Conservation (phyloP, 2,329 filamentous ascomycete genomes). For the Aureobasidium zeae region DNA sequence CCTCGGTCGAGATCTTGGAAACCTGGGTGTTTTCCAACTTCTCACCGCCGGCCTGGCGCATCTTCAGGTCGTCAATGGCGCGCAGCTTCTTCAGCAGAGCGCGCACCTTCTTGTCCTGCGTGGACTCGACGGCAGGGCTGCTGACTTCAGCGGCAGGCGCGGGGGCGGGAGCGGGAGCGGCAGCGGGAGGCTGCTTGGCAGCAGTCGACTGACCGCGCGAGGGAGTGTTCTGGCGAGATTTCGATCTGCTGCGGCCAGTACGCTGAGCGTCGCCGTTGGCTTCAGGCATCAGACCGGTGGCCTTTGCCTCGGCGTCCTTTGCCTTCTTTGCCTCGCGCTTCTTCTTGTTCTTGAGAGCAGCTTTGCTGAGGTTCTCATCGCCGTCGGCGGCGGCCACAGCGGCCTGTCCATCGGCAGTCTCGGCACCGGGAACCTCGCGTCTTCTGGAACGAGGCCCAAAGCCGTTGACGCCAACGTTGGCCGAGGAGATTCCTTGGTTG, state of each 20-base stretch:
- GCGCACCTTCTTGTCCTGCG: constrained; percentile 90
- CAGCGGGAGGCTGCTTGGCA: constrained; percentile 23
- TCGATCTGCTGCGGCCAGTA: constrained; percentile 26
- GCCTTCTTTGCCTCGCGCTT: constrained; percentile 90
- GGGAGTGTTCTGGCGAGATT: constrained; percentile 24
- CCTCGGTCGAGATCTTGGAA: constrained; percentile 93
- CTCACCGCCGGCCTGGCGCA: constrained; percentile 87
- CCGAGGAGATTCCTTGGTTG: constrained; percentile 65
- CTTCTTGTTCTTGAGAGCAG: constrained; percentile 94
- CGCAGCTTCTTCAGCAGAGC: constrained; percentile 94
- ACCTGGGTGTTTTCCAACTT: constrained; percentile 97
- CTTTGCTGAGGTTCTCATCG: constrained; percentile 70
- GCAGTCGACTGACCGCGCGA: constrained; percentile 21
- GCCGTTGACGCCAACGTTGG: constrained; percentile 57
- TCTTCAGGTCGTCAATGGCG: constrained; percentile 95
- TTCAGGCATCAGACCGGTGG: constrained; percentile 37
- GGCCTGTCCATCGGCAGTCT: constrained; percentile 51
- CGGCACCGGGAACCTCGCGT: constrained; percentile 79
- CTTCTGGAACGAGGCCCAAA: constrained; percentile 61
- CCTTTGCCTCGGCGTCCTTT: constrained; percentile 64
- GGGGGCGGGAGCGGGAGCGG: constrained; percentile 34
- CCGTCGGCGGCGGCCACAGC: constrained; percentile 56
- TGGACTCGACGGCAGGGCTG: constrained; percentile 49
- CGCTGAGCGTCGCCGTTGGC: constrained; percentile 35
- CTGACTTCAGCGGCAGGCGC: constrained; percentile 44